phyloP scores from a whole-genome alignment of 768 basidiomycete genomes.

The Vararia minispora region DNA sequence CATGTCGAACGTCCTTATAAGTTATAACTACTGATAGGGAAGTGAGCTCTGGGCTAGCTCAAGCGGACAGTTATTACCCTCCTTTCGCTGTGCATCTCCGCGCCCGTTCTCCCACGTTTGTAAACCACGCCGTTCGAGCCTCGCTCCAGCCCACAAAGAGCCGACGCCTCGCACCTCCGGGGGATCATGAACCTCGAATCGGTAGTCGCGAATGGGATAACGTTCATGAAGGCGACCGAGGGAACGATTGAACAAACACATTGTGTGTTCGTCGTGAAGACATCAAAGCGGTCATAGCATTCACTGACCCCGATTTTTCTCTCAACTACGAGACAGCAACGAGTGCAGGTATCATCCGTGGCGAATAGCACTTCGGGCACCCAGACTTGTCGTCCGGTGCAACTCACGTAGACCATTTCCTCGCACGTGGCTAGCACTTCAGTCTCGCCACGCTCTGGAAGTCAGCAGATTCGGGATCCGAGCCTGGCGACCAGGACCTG shows the following conservation, averaged over 20 bases:
- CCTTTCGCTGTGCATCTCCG: too few relatives aligned
- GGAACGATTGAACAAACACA: slow-evolving; percentile 30
- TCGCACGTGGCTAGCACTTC: slow-evolving; percentile 36
- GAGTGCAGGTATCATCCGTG: slow-evolving; percentile 43
- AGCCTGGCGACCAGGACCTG: slow-evolving; percentile 45
- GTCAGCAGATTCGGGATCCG: slow-evolving; percentile 41
- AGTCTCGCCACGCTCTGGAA: slow-evolving; percentile 51
- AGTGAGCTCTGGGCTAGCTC: too few relatives aligned
- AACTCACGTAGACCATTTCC: slow-evolving; percentile 47
- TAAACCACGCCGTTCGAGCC: too few relatives aligned
- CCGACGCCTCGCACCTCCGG: slow-evolving; percentile 47
- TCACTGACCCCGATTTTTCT: slow-evolving; percentile 32
- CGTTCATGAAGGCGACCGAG: slow-evolving; percentile 63
- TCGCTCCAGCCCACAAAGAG: slow-evolving; percentile 38
- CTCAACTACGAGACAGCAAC: slow-evolving; percentile 46
- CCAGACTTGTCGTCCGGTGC: slow-evolving; percentile 44
- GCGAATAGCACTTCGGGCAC: slow-evolving; percentile 50
- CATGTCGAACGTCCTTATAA: too few relatives aligned
- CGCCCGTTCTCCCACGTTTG: too few relatives aligned
- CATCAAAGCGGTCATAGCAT: slow-evolving; percentile 16
- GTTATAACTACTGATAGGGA: too few relatives aligned
- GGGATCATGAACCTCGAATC: slow-evolving; percentile 37
- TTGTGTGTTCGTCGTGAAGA: slow-evolving; percentile 10
- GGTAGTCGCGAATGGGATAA: slow-evolving; percentile 38
- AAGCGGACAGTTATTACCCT: too few relatives aligned